A percentile compares a stretch with the other conserved stretches of the same genome.
Conservation (phyloP, 805 yeast species). For the Candida sithepensis region DNA sequence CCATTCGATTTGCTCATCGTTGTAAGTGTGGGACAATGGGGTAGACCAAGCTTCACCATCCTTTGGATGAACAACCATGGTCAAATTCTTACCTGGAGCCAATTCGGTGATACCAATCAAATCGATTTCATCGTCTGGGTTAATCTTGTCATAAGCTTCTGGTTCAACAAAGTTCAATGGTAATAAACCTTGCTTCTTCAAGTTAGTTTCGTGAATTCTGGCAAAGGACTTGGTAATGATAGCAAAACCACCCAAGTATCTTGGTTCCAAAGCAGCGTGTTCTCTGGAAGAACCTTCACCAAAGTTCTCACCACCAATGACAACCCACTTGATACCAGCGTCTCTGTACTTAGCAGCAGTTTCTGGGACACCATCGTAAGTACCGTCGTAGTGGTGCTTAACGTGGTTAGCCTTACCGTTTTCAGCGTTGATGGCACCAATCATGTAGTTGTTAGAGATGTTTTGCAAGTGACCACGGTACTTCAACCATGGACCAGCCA, state of each 20-base stretch:
- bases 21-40: slow-evolving; percentile 93
- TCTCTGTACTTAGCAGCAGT: slow-evolving; percentile 94
- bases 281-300: slow-evolving; percentile 99
- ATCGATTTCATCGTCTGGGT: slow-evolving; percentile 87
- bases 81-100: slow-evolving; percentile 91
- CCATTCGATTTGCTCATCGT: slow-evolving; percentile 97
- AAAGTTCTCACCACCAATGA: slow-evolving; percentile 96
- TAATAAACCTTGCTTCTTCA: slow-evolving; percentile 98
- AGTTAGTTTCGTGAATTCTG: slow-evolving; percentile 98
- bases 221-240: slow-evolving; percentile 97
- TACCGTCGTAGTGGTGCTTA: slow-evolving; percentile 88
- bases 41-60: slow-evolving; percentile 85
- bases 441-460: slow-evolving; percentile 98
- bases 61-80: slow-evolving; percentile 68
- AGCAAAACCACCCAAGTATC: slow-evolving; percentile 98
- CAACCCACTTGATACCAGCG: slow-evolving; percentile 91
- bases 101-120: slow-evolving; percentile 77
- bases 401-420: slow-evolving; percentile 91
- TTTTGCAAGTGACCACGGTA: slow-evolving; percentile 99
- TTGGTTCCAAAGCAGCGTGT: slow-evolving; percentile 99
- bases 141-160: slow-evolving; percentile 90
- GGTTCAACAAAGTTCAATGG: slow-evolving; percentile 91
- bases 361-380: slow-evolving; percentile 93
- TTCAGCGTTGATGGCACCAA: slow-evolving; percentile 97
- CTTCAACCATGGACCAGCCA: slow-evolving; percentile 99